A percentile compares a stretch with the other conserved stretches of the same genome.
Conservation (phyloP, 371 early-diverging fungal species). For the Actinomortierella wolfii region DNA sequence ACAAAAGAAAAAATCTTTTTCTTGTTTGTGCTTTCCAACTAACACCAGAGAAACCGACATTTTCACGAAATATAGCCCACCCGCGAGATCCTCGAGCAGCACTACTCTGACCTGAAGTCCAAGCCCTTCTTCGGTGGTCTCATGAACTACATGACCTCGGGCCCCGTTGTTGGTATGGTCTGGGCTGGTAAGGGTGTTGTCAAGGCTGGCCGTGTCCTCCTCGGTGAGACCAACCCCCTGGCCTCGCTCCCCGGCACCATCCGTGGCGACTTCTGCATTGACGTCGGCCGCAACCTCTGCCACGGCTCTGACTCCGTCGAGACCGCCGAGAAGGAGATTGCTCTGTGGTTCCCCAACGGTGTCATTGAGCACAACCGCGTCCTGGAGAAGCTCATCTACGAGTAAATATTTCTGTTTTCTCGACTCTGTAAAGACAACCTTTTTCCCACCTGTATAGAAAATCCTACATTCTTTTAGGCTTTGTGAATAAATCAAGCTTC, state of each 20-base stretch:
- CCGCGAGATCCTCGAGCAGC: conserved; percentile 85
- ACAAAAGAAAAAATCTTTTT: conserved; percentile 1
- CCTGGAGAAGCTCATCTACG: conserved; percentile 79
- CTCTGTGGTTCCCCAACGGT: conserved; percentile 96
- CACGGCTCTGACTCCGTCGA: conserved; percentile 99
- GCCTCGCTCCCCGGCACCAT: conserved; percentile 98
- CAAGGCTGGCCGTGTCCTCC: conserved; percentile 94
- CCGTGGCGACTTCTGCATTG: conserved; percentile 98
- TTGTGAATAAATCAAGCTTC: too few species aligned
- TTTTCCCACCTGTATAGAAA: too few species aligned
- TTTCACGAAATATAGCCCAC: too few species aligned
- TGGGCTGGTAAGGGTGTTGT: conserved; percentile 98
- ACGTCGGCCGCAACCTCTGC: conserved; percentile 94
- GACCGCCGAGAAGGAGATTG: conserved; percentile 96
- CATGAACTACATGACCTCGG: conserved; percentile 87
- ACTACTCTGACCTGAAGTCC: conserved; percentile 92
- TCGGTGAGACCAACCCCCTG: conserved; percentile 95
- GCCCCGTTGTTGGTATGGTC: conserved; percentile 94
- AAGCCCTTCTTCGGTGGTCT: conserved; percentile 98
- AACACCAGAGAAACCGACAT: too few species aligned
- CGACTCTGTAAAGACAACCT: too few species aligned
- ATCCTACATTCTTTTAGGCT: too few species aligned
- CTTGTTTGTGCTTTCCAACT: conserved; percentile 2
- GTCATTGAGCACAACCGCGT: conserved; percentile 63
- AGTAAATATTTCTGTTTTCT: conserved; percentile 51